Evolutionary conservation across 1,139 yeast species (phyloP).

Genomic region (Blastobotrys petasosporus): DNA sequence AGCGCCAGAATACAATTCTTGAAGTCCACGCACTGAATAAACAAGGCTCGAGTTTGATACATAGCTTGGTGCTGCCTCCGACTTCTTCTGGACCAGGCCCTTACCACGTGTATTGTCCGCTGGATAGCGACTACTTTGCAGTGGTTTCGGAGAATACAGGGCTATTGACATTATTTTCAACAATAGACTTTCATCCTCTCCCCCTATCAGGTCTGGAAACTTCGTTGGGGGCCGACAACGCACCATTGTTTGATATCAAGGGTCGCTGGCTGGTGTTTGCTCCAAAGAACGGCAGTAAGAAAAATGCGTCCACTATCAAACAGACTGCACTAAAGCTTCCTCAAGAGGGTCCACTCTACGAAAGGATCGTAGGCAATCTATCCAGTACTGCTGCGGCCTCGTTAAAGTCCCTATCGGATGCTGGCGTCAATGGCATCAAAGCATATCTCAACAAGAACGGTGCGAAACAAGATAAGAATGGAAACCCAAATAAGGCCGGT

Average conservation of each 20-base stretch:
- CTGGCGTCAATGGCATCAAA: constrained; percentile 28
- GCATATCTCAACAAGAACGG: constrained; percentile 20
- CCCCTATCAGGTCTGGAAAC: constrained; percentile 25
- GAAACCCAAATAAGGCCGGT: background rate
- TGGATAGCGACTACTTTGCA: constrained; percentile 17
- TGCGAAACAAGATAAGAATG: background rate
- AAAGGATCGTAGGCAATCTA: constrained; percentile 25
- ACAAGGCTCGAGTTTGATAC: constrained; percentile 15
- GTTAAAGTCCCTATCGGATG: constrained; percentile 27
- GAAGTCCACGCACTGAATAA: constrained; percentile 19
- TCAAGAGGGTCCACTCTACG: constrained; percentile 28
- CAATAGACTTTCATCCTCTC: constrained; percentile 16
- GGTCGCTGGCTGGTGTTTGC: constrained; percentile 28
- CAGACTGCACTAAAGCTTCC: constrained; percentile 28
- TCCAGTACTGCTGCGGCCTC: constrained; percentile 30
- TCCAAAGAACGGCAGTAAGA: constrained; percentile 14
- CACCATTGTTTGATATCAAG: constrained; percentile 24
- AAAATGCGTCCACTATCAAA: background rate
- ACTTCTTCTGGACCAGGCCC: constrained; percentile 26
- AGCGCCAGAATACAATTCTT: constrained; percentile 16
- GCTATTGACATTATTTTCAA: constrained; percentile 19
- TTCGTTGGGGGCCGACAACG: constrained; percentile 17
- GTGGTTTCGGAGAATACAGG: constrained; percentile 19
- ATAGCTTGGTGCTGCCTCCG: constrained; percentile 24
- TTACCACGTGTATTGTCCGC: constrained; percentile 15